These are phyloP conservation scores for Naganishia albida DNA, from an alignment of 1,284 basidiomycete species.

Conservation along the genomic window DNA sequence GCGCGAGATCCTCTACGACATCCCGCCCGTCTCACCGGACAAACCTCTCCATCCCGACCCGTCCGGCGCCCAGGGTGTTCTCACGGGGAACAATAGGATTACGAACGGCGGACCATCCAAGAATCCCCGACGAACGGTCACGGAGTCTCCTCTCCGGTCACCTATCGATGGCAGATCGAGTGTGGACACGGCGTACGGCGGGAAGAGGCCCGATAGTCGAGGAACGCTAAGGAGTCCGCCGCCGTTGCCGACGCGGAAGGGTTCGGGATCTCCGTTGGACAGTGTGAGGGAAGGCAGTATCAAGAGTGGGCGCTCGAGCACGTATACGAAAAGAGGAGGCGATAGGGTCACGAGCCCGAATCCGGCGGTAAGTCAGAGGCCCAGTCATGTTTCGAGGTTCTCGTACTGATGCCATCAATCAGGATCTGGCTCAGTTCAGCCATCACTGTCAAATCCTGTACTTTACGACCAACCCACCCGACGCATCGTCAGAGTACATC, in stretches of 20 bases:
- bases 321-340: conserved; percentile 16
- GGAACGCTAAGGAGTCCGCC: neutral
- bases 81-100: neutral
- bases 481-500: conserved; percentile 42
- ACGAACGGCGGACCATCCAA: neutral
- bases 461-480: conserved; percentile 40
- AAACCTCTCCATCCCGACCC: neutral
- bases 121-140: neutral
- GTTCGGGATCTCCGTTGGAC: conserved; percentile 5
- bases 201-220: neutral
- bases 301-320: conserved; percentile 9
- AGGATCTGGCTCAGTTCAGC: conserved; percentile 44
- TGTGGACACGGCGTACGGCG: neutral
- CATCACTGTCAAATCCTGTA: conserved; percentile 49
- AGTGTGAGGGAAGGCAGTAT: conserved; percentile 9
- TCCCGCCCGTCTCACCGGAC: conserved; percentile 13
- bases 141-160: neutral
- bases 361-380: conserved; percentile 11
- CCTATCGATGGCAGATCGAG: conserved; percentile 6
- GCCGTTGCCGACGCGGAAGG: conserved; percentile 1
- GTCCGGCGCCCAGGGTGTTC: neutral
- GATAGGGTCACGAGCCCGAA: conserved; percentile 21
- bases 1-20: conserved; percentile 13
- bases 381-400: neutral
- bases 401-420: neutral